Percentiles rank a stretch among this genome's conserved stretches.
These are phyloP conservation scores for Candida morakotiae DNA, from an alignment of 805 yeast species.

Conservation along the genomic window DNA sequence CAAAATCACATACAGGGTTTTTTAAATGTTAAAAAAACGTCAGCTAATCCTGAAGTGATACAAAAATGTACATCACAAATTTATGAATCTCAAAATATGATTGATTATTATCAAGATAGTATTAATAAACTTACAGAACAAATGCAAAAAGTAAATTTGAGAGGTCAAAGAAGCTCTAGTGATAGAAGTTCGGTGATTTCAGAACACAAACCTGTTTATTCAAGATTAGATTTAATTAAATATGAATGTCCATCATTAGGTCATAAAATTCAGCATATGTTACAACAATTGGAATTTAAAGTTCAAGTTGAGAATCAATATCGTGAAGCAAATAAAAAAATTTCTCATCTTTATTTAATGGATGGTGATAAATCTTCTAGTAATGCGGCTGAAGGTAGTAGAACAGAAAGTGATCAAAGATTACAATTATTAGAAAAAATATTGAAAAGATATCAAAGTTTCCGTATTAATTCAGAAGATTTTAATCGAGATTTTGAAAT, in stretches of 20 bases:
- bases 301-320: constrained; percentile 92
- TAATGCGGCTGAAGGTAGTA: constrained; percentile 86
- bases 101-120: constrained; percentile 80
- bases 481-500: constrained; percentile 63
- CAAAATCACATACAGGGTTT: constrained; percentile 85
- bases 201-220: constrained; percentile 42
- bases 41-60: constrained; percentile 77
- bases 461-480: constrained; percentile 72
- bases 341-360: constrained; percentile 76
- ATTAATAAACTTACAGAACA: constrained; percentile 55
- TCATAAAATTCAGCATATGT: constrained; percentile 91
- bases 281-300: constrained; percentile 91
- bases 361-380: constrained; percentile 88
- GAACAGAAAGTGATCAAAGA: constrained; percentile 77
- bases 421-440: constrained; percentile 81
- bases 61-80: constrained; percentile 88
- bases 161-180: neutral
- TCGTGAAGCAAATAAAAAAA: constrained; percentile 86
- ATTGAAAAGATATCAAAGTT: constrained; percentile 81
- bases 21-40: constrained; percentile 69
- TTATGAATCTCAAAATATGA: constrained; percentile 86
- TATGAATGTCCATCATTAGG: constrained; percentile 94
- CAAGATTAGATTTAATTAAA: constrained; percentile 77
- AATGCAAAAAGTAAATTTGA: constrained; percentile 2
- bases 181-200: constrained; percentile 7